These are phyloP conservation scores for Bryoglossum gracile DNA, from an alignment of 495 filamentous ascomycete species.

Conservation along the genomic window DNA sequence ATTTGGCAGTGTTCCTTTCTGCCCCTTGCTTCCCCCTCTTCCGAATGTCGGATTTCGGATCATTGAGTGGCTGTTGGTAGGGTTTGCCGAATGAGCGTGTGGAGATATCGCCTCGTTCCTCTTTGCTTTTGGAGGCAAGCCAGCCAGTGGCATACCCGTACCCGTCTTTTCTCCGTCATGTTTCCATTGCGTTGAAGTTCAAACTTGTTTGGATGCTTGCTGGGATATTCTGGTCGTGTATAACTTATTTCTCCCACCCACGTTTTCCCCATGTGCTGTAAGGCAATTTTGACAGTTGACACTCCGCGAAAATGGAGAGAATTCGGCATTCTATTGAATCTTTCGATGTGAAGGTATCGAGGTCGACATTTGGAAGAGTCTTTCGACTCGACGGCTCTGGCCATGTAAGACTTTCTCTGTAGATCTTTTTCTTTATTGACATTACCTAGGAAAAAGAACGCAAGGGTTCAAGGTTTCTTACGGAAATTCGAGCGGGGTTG, in stretches of 20 bases:
- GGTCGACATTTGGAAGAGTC: constrained; percentile 53
- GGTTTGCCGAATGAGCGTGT: background rate
- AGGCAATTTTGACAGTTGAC: background rate
- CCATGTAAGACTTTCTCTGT: too few species aligned
- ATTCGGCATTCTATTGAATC: constrained; percentile 7
- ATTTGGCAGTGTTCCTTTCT: background rate
- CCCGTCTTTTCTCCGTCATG: background rate
- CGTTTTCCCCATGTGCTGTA: constrained; percentile 21
- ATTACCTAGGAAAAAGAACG: constrained; percentile 36
- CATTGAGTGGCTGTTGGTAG: background rate
- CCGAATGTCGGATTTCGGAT: background rate
- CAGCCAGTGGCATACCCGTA: background rate
- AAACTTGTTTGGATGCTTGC: background rate
- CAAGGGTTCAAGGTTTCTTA: constrained; percentile 62
- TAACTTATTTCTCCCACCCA: constrained; percentile 16
- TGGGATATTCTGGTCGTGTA: constrained; percentile 1
- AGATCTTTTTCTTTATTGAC: too few species aligned
- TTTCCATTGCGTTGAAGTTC: background rate
- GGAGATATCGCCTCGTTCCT: background rate
- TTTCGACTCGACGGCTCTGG: constrained; percentile 67
- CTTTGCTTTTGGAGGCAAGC: background rate
- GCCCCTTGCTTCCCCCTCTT: too few species aligned
- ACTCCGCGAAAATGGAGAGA: constrained; percentile 9
- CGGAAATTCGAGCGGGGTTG: constrained; percentile 71
- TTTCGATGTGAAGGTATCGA: constrained; percentile 32